These are phyloP conservation scores for Clohesyomyces aquaticus DNA, from an alignment of 495 filamentous ascomycete genomes.

Conservation along the genomic window DNA sequence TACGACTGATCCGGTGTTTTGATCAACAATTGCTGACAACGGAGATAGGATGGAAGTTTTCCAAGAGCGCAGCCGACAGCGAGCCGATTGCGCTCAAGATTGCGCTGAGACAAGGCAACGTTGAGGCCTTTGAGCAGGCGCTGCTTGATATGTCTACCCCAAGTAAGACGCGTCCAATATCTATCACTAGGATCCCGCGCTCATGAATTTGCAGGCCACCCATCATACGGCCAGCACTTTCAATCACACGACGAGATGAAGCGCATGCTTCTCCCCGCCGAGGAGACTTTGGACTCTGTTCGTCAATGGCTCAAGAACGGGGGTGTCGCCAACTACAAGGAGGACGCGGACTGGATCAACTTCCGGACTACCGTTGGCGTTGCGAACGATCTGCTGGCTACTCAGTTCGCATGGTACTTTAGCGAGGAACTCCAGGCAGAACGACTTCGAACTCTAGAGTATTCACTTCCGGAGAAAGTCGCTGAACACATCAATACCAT, in stretches of 20 bases:
- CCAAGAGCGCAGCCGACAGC: not conserved
- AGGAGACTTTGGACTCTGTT: not conserved
- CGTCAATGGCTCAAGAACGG: slow-evolving; percentile 8
- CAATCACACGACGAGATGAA: slow-evolving; percentile 27
- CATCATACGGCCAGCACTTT: slow-evolving; percentile 20
- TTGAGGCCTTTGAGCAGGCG: slow-evolving; percentile 20
- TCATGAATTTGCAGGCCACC: no score
- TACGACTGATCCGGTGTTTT: no score
- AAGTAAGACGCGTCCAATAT: no score
- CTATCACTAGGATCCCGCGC: no score
- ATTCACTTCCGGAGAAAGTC: slow-evolving; percentile 9
- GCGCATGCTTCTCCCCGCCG: slow-evolving; percentile 18
- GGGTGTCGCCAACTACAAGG: slow-evolving; percentile 3
- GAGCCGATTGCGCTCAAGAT: slow-evolving; percentile 13
- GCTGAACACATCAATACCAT: slow-evolving; percentile 59
- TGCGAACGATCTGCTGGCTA: slow-evolving; percentile 11
- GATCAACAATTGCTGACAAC: no score
- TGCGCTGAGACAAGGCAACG: slow-evolving; percentile 17
- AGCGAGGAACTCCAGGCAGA: slow-evolving; percentile 15
- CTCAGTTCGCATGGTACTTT: slow-evolving; percentile 13
- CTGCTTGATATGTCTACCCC: slow-evolving; percentile 25
- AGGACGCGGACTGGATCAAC: slow-evolving; percentile 22
- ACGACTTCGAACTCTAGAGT: slow-evolving; percentile 16
- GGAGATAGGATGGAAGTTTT: slow-evolving; percentile 27
- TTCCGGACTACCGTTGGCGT: slow-evolving; percentile 21